Base-by-base conservation (phyloP, 2,329 filamentous ascomycete genomes). In the Aspergillus aculeatus region DNA sequence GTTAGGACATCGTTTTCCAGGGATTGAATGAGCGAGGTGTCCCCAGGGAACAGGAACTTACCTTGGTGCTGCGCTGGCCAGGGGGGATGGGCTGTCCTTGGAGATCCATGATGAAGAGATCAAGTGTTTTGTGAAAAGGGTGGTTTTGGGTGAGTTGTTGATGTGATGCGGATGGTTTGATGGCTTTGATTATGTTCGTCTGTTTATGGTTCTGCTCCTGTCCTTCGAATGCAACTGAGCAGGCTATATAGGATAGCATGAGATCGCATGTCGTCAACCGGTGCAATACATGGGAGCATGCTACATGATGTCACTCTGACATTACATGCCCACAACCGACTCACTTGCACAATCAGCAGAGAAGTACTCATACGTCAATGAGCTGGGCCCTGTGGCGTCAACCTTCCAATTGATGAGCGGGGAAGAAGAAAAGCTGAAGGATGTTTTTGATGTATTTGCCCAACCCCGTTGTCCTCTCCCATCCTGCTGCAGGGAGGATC, bases 81-180 rank as follows among this genome's bases (percentile, higher is more conserved):
- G 63, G 64, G 61, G 69, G 66, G 49, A 76, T 68, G 50, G 73
- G 76, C 38, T 65, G 72, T 62, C 75, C 76, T 71, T 77, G 75
- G 49, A 77, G 68, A 71, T 77, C 74, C 76, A 78, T 78, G 53
- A 50, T 73, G 57, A 58, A 60, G n/a, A 31, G 47, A 52, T 57
- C 9, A 7, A 57, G 23, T 57, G 47, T 12, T 50, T 48, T n/a
- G 31, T 24, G 31, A 26, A 14, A 35, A 19, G 3, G 16, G 10
- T 14, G 2, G 11, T 56, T 56, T 21, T 32, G 23, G 31, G 16
- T 49, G 44, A 23, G 58, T 51, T 16, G 26, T 10, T 12, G 31
- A 12, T 56, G 54, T 26, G 32, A 35, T 35, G 32, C 32, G 32
- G 50, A 10, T 29, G 26, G 26, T 29, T 50, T 57, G 31, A 29